These are phyloP conservation scores for Boletus huronensis DNA, from an alignment of 768 basidiomycete species.

Conservation along the genomic window DNA sequence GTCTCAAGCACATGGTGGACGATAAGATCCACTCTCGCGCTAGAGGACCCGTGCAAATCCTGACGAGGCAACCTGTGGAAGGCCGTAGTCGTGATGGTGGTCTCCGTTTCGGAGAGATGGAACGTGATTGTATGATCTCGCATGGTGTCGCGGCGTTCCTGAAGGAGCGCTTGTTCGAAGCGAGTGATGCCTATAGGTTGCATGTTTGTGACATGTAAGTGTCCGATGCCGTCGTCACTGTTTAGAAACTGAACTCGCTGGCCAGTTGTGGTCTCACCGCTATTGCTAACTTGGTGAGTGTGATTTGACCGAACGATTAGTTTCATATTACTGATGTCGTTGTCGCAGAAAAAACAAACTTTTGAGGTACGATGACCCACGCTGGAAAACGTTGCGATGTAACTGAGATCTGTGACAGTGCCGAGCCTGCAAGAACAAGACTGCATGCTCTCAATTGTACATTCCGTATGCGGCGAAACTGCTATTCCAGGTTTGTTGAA, in stretches of 20 bases:
- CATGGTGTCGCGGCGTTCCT: slow-evolving; percentile 98
- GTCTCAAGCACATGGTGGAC: slow-evolving; percentile 99
- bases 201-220: slow-evolving; percentile 96
- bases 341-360: slow-evolving; percentile 85
- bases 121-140: slow-evolving; percentile 99
- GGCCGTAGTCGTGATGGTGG: slow-evolving; percentile 99
- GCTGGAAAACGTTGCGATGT: neutral
- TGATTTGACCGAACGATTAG: neutral
- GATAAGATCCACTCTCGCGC: slow-evolving; percentile 99
- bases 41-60: slow-evolving; percentile 93
- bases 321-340: slow-evolving; percentile 10
- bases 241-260: slow-evolving; percentile 7
- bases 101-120: slow-evolving; percentile 99
- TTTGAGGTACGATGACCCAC: slow-evolving; percentile 61
- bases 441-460: slow-evolving; percentile 84
- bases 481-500: slow-evolving; percentile 76
- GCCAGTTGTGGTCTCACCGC: slow-evolving; percentile 90
- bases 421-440: slow-evolving; percentile 96
- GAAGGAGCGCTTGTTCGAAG: slow-evolving; percentile 95
- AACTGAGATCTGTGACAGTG: slow-evolving; percentile 45
- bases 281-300: slow-evolving; percentile 87
- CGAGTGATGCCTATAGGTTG: slow-evolving; percentile 87
- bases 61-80: slow-evolving; percentile 97
- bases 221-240: neutral
- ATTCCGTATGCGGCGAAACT: slow-evolving; percentile 97